phyloP scores from a whole-genome alignment of 2,329 filamentous ascomycete genomes.

The Pestalotiopsis sp. region DNA sequence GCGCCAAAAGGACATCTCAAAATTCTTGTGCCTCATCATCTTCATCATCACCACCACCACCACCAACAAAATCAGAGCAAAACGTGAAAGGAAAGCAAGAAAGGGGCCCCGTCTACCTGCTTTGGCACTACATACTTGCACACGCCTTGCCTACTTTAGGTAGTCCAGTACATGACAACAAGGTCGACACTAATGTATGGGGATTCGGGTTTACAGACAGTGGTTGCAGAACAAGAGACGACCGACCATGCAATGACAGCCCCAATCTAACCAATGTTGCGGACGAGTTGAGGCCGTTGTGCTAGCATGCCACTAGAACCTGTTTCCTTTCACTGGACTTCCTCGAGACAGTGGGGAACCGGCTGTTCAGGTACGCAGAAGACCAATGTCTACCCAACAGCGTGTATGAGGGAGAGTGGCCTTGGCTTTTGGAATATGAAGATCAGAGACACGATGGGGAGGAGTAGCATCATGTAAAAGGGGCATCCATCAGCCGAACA shows the following conservation, averaged over 20 bases:
- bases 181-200: constrained; percentile 2
- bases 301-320: constrained; percentile 14
- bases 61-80: background rate
- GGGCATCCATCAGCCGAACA: background rate
- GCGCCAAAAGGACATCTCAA: background rate
- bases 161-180: background rate
- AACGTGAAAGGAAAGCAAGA: background rate
- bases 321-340: constrained; percentile 13
- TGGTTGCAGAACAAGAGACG: background rate
- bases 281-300: constrained; percentile 11
- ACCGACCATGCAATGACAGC: constrained; percentile 8
- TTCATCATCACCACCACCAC: background rate
- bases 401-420: background rate
- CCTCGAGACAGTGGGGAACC: constrained; percentile 10
- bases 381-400: background rate
- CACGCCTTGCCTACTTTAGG: background rate
- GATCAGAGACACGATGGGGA: background rate
- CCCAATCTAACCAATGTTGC: constrained; percentile 3
- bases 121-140: background rate
- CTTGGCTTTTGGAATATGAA: background rate
- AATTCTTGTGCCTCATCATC: background rate
- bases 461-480: background rate
- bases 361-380: constrained; percentile 1
- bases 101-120: background rate
- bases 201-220: constrained; percentile 3